These are phyloP conservation scores for Penicillium pulvis DNA, from an alignment of 495 filamentous ascomycete genomes.

Conservation along the genomic window DNA sequence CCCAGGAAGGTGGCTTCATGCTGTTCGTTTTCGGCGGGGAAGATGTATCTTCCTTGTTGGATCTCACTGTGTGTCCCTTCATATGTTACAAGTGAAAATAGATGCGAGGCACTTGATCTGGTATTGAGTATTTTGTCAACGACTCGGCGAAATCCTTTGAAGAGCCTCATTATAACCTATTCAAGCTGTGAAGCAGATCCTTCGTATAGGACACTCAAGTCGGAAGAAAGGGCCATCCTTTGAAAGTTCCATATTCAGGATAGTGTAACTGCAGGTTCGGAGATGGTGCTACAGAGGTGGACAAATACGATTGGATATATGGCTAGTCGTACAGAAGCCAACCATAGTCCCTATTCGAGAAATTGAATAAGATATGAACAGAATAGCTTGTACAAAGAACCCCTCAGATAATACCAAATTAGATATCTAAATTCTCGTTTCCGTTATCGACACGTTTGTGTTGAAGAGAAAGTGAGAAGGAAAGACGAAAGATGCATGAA, in stretches of 20 bases:
- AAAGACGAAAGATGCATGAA: not conserved
- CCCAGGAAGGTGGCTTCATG: slow-evolving; percentile 28
- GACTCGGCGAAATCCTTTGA: not conserved
- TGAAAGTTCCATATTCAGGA: not conserved
- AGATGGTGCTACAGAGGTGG: not conserved
- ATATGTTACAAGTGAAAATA: not conserved
- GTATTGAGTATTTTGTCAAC: not conserved
- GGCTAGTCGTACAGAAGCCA: not conserved
- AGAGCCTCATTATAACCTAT: not conserved
- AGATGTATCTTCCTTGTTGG: slow-evolving; percentile 16
- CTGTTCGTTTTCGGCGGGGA: slow-evolving; percentile 23
- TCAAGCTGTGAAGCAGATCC: not conserved
- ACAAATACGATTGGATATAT: not conserved
- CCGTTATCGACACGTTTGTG: not conserved
- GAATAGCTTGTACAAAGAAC: not conserved
- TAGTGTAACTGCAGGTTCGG: not conserved
- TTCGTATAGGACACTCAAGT: not conserved
- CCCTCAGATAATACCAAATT: not conserved
- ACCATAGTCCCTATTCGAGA: not conserved
- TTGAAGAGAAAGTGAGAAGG: not conserved
- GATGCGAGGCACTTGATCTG: not conserved
- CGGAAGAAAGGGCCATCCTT: not conserved
- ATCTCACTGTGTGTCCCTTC: not conserved
- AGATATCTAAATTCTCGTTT: not conserved
- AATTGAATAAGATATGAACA: not conserved